Evolutionary conservation across 768 basidiomycete species (phyloP), one percentile per base, ranked within the genome.

Genomic region (Podaxis sp.): DNA sequence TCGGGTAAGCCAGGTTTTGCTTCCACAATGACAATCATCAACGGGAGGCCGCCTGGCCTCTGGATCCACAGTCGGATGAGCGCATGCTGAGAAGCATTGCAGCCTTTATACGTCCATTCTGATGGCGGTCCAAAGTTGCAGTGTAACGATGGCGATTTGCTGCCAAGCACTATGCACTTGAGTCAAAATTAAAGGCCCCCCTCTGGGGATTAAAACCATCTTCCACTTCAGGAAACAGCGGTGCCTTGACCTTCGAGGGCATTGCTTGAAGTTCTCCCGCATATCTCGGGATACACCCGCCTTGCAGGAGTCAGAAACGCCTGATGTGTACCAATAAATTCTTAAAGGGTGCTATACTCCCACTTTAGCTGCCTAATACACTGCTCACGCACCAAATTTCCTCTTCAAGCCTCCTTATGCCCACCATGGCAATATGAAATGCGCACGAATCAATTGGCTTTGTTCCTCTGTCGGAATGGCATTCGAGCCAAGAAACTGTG

Each of bases 121-220:
- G 48, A 66, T 60, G 8, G 58, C 41, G 24, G 66, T 66, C 66
- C 66, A 66, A 8, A 64, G 38, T n/a, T 66, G 54, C 24, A 63
- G 66, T n/a, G 63, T 66, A 22, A 58, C 51, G 13, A 66, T 56
- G 41, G 66, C 63, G 37, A 64, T 58, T 24, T 46, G 30, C 11
- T 63, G 46, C 66, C 66, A 66, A 12, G 59, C 56, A 24, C 63
- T 64, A 41, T 63, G 64, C 30, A 66, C 60, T 46, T 62, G 58
- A 12, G 66, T 61, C 24, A 66, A 60, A n/a, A 64, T 33, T 44
- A 66, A 30, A 20, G 66, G 66, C 20, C 66, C 66, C 24, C 46
- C 56, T 24, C 37, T 56, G 2, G 28, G 65, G 59, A 40, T 66
- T 59, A 52, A 66, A 66, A 17, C 59, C 62, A 49, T 66, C 66